A percentile compares a stretch with the other conserved stretches of the same genome.
Conservation (phyloP, 2,329 filamentous ascomycete genomes). For the Cladosporium sp. region DNA sequence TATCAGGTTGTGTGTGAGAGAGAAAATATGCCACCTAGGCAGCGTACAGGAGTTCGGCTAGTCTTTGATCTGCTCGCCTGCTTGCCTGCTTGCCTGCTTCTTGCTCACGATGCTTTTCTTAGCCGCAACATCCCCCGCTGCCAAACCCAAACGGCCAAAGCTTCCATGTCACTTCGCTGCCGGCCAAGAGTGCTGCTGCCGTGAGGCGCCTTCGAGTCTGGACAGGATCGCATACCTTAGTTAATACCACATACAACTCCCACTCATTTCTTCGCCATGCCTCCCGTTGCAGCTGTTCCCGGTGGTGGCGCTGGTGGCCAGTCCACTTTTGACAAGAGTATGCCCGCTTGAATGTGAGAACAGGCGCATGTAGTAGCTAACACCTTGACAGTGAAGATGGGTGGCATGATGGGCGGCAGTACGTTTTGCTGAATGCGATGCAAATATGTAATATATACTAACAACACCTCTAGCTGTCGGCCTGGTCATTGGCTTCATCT, state of each 20-base stretch:
- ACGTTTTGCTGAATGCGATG: constrained; percentile 46
- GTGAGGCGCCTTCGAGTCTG: neutral
- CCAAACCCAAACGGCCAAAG: constrained; percentile 6
- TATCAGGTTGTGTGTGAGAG: neutral
- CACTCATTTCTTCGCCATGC: constrained; percentile 29
- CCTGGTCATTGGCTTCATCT: constrained; percentile 95
- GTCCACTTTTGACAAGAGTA: constrained; percentile 72
- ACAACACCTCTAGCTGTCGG: constrained; percentile 70
- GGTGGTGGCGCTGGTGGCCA: constrained; percentile 50
- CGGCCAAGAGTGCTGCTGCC: neutral
- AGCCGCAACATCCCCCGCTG: constrained; percentile 9
- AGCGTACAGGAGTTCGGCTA: neutral
- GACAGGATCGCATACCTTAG: neutral
- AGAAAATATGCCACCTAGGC: neutral
- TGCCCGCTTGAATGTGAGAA: constrained; percentile 29
- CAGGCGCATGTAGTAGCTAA: constrained; percentile 21
- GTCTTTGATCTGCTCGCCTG: constrained; percentile 2
- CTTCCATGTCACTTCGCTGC: constrained; percentile 4
- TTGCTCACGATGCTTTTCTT: constrained; percentile 5
- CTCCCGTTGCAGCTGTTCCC: constrained; percentile 29
- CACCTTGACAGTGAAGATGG: constrained; percentile 79
- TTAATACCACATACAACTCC: neutral
- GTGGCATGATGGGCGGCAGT: constrained; percentile 98
- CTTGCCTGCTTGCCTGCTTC: neutral
- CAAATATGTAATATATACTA: neutral